phyloP scores from a whole-genome alignment of 1,284 basidiomycete species.

The Pseudomicrostroma phylloplanum region DNA sequence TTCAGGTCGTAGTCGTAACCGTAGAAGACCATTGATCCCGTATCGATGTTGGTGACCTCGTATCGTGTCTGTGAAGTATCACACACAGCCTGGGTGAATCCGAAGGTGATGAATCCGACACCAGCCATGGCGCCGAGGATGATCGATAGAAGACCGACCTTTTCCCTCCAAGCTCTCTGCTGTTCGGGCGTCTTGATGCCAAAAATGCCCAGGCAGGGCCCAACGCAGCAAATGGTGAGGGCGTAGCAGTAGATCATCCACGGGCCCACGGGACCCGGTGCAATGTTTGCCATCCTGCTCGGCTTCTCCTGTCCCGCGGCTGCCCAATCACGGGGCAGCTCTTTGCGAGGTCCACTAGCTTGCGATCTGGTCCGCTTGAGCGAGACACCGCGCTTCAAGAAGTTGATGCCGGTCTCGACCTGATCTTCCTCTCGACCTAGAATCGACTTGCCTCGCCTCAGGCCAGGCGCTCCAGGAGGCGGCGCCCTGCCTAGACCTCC shows the following conservation, averaged over 20 bases:
- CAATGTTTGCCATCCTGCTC: constrained; percentile 31
- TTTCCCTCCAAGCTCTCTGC: constrained; percentile 95
- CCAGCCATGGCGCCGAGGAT: constrained; percentile 76
- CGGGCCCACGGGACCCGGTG: constrained; percentile 70
- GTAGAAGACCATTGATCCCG: constrained; percentile 80
- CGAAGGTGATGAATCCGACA: constrained; percentile 97
- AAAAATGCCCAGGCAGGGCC: constrained; percentile 55
- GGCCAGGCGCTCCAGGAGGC: constrained; percentile 9
- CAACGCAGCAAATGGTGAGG: constrained; percentile 75
- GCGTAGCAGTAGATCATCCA: constrained; percentile 96
- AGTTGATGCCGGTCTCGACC: constrained; percentile 48
- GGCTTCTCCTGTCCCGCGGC: constrained; percentile 16
- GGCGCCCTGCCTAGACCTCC: constrained; percentile 35
- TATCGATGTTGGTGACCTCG: constrained; percentile 70
- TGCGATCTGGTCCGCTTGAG: constrained; percentile 36
- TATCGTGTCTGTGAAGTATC: constrained; percentile 74
- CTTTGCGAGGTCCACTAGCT: constrained; percentile 20
- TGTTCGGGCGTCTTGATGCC: constrained; percentile 87
- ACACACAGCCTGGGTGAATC: constrained; percentile 92
- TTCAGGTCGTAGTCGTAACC: constrained; percentile 88
- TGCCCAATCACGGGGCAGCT: constrained; percentile 29
- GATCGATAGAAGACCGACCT: constrained; percentile 84
- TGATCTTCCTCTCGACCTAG: constrained; percentile 49
- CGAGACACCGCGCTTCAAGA: constrained; percentile 48
- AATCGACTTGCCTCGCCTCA: constrained; percentile 48